Conservation (phyloP, 495 filamentous ascomycete species). For the Podospora conica region DNA sequence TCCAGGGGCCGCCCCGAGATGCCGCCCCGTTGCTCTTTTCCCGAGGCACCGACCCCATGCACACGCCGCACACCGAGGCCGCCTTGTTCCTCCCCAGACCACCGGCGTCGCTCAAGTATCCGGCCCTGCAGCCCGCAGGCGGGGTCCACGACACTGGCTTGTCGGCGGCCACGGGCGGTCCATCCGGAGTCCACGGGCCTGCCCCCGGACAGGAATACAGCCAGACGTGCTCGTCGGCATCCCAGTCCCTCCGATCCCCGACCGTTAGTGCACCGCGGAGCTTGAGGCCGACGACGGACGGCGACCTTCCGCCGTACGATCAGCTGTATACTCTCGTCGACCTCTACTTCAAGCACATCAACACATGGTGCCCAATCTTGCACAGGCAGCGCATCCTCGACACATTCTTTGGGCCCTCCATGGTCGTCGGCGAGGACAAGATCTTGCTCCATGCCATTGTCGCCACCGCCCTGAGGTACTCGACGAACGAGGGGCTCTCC, state of each 20-base stretch:
- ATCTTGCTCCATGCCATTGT: conserved; percentile 83
- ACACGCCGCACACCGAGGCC: conserved; percentile 54
- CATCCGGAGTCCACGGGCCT: conserved; percentile 22
- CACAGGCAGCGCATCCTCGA: conserved; percentile 75
- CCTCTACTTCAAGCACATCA: conserved; percentile 85
- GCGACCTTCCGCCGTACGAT: conserved; percentile 80
- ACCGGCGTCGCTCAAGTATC: conserved; percentile 34
- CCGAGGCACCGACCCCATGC: conserved; percentile 32
- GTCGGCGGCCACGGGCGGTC: conserved; percentile 27
- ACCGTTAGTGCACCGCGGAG: conserved; percentile 33
- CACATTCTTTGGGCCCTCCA: conserved; percentile 69
- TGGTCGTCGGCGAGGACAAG: conserved; percentile 71
- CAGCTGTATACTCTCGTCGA: conserved; percentile 74
- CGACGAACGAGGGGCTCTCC: conserved; percentile 63
- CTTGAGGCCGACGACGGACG: conserved; percentile 47
- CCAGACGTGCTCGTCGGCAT: conserved; percentile 21
- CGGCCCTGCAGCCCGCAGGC: conserved; percentile 27
- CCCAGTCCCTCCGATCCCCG: conserved; percentile 39
- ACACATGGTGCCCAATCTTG: conserved; percentile 85
- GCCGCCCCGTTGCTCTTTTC: conserved; percentile 34
- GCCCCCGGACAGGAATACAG: conserved; percentile 42
- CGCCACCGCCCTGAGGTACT: conserved; percentile 77
- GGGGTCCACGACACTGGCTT: conserved; percentile 29
- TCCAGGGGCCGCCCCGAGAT: conserved; percentile 43
- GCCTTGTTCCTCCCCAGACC: conserved; percentile 59